Percentiles rank a stretch among this genome's conserved stretches.
phyloP scores from a whole-genome alignment of 1,284 basidiomycete genomes.

The Cutaneotrichosporon sp. region DNA sequence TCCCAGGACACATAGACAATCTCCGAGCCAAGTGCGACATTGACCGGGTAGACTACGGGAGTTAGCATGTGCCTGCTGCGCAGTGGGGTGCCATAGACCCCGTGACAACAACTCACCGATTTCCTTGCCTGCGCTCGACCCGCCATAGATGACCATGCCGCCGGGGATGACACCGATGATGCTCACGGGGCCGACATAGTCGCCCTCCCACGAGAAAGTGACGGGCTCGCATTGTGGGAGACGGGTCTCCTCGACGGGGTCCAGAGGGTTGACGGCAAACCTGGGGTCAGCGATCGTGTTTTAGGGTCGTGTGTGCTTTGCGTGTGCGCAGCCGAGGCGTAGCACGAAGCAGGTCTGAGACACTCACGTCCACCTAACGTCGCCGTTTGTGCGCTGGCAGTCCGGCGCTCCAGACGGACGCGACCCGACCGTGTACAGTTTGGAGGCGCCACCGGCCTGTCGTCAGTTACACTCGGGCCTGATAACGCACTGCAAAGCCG shows the following conservation, averaged over 20 bases:
- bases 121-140: not conserved
- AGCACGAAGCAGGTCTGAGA: not conserved
- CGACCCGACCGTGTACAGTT: constrained; percentile 31
- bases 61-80: constrained; percentile 5
- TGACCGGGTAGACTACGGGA: constrained; percentile 36
- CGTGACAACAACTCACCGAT: not conserved
- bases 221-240: constrained; percentile 36
- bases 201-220: constrained; percentile 34
- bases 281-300: constrained; percentile 1
- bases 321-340: no score
- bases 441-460: constrained; percentile 45
- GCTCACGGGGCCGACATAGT: constrained; percentile 32
- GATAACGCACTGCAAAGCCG: constrained; percentile 40
- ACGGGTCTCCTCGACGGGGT: not conserved
- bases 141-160: constrained; percentile 36
- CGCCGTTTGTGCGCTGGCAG: constrained; percentile 31
- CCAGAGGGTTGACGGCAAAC: constrained; percentile 12
- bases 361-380: constrained; percentile 9
- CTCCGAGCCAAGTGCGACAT: constrained; percentile 36
- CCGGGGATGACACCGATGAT: constrained; percentile 46
- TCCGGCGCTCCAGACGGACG: constrained; percentile 12
- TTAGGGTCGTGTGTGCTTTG: not conserved
- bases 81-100: not conserved
- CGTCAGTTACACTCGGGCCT: constrained; percentile 8
- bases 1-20: constrained; percentile 46